Base-by-base conservation (phyloP, 2,329 filamentous ascomycete genomes). In the Diaporthe nobilis region DNA sequence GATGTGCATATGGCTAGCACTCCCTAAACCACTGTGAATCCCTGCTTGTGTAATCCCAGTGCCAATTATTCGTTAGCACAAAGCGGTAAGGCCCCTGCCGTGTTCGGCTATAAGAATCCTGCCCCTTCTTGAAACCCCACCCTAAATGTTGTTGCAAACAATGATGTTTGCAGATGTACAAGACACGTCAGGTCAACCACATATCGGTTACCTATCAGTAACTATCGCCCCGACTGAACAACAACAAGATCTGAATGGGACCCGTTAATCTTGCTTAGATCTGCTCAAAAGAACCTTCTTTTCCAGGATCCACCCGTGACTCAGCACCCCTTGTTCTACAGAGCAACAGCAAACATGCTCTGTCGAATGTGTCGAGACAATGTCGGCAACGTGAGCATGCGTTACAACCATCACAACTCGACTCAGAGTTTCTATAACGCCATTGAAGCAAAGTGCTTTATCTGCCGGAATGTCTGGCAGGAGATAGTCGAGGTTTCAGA, bases 331-430 rank as follows among this genome's bases (percentile, higher is more conserved):
- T 53, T n/a, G 12, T 12, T 53, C 49, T 25, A 3, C 49, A n/a
- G n/a, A 25, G n/a, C 49, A 20, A 34, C 53, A 0, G 25, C 53
- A 57, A 22, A 34, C 53, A 57, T 57, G 53, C 53, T 57, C 25
- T 57, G 53, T 31, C 53, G 28, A 31, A 57, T 57, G 53, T 57
- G 53, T 31, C 53, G 28, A 57, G 53, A 57, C 25, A 57, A 57
- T 57, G 15, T 57, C 53, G 53, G 28, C 28, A 57, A 34, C 28
- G 53, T 57, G 25, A 31, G 28, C 15, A 12, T 31, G 25, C 53
- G 53, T 7, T 57, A 57, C 53, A 57, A 57, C 25, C 53, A 57
- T 7, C 53, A 57, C 25, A 57, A 57, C 25, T 57, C 53, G 28
- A 15, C 53, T 20, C 25, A 57, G 17, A 57, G 28, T 20, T 34